These are phyloP conservation scores for Chaetomiaceae sp. DNA, from an alignment of 2,329 filamentous ascomycete genomes.

Conservation along the genomic window DNA sequence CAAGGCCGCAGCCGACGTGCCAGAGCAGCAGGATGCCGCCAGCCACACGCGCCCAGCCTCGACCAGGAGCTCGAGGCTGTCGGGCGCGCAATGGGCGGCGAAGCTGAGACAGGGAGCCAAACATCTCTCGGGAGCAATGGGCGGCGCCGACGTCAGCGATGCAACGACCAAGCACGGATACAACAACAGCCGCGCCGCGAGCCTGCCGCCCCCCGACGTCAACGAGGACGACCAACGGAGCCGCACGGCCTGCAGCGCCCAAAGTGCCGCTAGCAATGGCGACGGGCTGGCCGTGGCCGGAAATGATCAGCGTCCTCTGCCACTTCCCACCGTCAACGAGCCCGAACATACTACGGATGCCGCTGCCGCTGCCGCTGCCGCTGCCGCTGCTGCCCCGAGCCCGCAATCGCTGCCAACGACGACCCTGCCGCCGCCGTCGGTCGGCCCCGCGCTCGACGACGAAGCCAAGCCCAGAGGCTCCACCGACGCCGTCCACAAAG, in stretches of 20 bases:
- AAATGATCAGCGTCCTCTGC: slow-evolving; percentile 33
- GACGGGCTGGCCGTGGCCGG: slow-evolving; percentile 16
- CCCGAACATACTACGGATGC: too few relatives aligned
- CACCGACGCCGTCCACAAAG: slow-evolving; percentile 12
- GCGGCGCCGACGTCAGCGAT: slow-evolving; percentile 11
- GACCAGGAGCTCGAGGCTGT: too few relatives aligned
- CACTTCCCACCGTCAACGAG: too few relatives aligned
- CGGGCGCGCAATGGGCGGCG: slow-evolving; percentile 13
- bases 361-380: too few relatives aligned
- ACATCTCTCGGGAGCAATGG: slow-evolving; percentile 6
- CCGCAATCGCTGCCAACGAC: slow-evolving; percentile 9
- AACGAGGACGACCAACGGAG: too few relatives aligned
- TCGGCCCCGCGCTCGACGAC: neutral
- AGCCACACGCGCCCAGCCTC: slow-evolving; percentile 10
- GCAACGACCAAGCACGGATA: neutral
- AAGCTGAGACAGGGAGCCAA: slow-evolving; percentile 15
- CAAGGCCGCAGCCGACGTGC: slow-evolving; percentile 6
- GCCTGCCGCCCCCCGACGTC: too few relatives aligned
- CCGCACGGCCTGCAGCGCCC: too few relatives aligned
- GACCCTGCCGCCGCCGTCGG: slow-evolving; percentile 4
- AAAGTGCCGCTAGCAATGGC: slow-evolving; percentile 10
- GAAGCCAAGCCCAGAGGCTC: slow-evolving; percentile 4
- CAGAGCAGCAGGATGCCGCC: neutral
- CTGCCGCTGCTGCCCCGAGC: slow-evolving; percentile 15
- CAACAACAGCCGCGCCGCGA: neutral